Conservation (phyloP, 805 yeast species). For the Starmerella scarabaei region DNA sequence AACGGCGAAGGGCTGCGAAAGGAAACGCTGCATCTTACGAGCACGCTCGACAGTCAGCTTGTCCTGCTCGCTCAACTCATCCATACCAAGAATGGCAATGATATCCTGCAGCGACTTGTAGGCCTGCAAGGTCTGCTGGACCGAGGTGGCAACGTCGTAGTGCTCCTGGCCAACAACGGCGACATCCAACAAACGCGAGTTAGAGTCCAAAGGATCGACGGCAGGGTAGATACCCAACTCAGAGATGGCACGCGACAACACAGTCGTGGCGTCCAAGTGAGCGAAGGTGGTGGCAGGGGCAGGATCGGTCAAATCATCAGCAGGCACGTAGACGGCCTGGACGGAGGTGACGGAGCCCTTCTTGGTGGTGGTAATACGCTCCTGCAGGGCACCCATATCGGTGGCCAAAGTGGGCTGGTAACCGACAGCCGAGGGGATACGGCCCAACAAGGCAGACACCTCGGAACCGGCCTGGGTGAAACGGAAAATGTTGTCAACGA, state of each 20-base stretch:
- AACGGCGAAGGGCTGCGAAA: slow-evolving; percentile 98
- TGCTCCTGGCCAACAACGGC: slow-evolving; percentile 98
- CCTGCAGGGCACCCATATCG: slow-evolving; percentile 99
- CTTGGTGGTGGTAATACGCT: slow-evolving; percentile 98
- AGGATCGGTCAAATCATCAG: slow-evolving; percentile 99
- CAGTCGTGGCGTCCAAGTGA: slow-evolving; percentile 99
- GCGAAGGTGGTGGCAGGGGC: slow-evolving; percentile 99
- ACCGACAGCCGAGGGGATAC: slow-evolving; percentile 99
- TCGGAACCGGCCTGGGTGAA: slow-evolving; percentile 99
- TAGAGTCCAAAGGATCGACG: slow-evolving; percentile 99
- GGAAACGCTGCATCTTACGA: slow-evolving; percentile 99
- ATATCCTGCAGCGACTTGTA: slow-evolving; percentile 99
- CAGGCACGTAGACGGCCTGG: slow-evolving; percentile 99
- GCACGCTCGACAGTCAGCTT: slow-evolving; percentile 99
- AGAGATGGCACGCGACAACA: slow-evolving; percentile 98
- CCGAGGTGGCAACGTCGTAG: slow-evolving; percentile 86
- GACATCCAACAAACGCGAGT: slow-evolving; percentile 95
- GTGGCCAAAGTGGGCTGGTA: slow-evolving; percentile 99
- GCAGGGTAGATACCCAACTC: slow-evolving; percentile 99
- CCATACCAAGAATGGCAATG: slow-evolving; percentile 99
- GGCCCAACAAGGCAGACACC: slow-evolving; percentile 98
- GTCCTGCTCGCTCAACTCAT: slow-evolving; percentile 97
- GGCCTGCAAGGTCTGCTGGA: slow-evolving; percentile 98
- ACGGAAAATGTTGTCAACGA: slow-evolving; percentile 99
- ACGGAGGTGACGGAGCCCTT: slow-evolving; percentile 99